A percentile compares a stretch with the other conserved stretches of the same genome.
phyloP scores from a whole-genome alignment of 2,329 filamentous ascomycete species.

The Colletotrichum sp. region DNA sequence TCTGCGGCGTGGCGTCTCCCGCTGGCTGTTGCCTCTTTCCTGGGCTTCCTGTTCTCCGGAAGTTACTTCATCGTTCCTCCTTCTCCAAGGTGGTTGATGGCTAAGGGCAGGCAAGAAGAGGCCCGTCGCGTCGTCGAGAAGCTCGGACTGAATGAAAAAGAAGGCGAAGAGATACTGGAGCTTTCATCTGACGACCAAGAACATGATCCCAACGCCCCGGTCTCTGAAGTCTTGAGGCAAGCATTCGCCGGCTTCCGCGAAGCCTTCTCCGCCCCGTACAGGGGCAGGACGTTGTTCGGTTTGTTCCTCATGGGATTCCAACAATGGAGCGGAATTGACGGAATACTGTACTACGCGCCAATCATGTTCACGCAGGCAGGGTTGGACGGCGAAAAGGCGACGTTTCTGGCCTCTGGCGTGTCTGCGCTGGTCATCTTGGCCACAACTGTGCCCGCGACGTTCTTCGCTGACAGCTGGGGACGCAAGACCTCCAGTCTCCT shows the following conservation, averaged over 20 bases:
- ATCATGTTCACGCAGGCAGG: slow-evolving; percentile 65
- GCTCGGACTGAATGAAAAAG: slow-evolving; percentile 47
- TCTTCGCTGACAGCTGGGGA: slow-evolving; percentile 62
- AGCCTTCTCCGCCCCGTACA: slow-evolving; percentile 32
- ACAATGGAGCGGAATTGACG: slow-evolving; percentile 66
- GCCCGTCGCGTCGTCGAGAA: slow-evolving; percentile 43
- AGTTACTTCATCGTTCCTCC: slow-evolving; percentile 44
- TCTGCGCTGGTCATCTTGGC: slow-evolving; percentile 62
- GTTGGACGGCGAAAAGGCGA: slow-evolving; percentile 54
- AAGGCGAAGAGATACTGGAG: slow-evolving; percentile 43
- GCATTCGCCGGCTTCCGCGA: slow-evolving; percentile 32
- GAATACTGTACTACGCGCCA: slow-evolving; percentile 66
- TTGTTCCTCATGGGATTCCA: slow-evolving; percentile 65
- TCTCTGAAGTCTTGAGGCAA: slow-evolving; percentile 30
- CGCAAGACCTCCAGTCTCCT: slow-evolving; percentile 57
- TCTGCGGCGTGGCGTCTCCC: slow-evolving; percentile 63
- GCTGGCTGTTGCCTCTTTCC: slow-evolving; percentile 42
- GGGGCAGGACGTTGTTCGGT: slow-evolving; percentile 53
- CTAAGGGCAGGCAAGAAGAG: slow-evolving; percentile 43
- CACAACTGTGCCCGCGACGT: slow-evolving; percentile 57
- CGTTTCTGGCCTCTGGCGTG: slow-evolving; percentile 64
- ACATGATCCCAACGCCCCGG: slow-evolving; percentile 30
- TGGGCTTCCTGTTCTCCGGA: slow-evolving; percentile 35
- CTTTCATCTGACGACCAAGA: slow-evolving; percentile 20
- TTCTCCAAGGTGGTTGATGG: slow-evolving; percentile 63